phyloP scores from a whole-genome alignment of 2,329 filamentous ascomycete genomes.

The Pseudocercospora fuligena region DNA sequence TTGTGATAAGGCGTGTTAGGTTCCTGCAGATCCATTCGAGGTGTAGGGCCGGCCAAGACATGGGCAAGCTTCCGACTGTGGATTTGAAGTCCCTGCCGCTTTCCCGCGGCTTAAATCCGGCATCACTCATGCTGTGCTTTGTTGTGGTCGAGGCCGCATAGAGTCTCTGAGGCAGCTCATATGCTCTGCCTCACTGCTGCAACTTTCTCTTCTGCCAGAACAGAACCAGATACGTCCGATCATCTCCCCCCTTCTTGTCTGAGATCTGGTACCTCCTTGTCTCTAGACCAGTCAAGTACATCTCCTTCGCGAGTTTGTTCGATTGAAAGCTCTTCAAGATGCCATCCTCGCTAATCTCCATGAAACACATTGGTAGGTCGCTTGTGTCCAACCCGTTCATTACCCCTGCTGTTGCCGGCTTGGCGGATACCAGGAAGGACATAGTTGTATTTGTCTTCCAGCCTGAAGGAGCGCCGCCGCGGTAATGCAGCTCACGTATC shows the following conservation, averaged over 20 bases:
- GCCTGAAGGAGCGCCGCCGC: slow-evolving; percentile 72
- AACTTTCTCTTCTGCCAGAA: not conserved
- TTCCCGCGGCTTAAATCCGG: not conserved
- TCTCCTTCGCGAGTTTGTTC: slow-evolving; percentile 68
- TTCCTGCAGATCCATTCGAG: not conserved
- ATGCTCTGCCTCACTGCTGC: not conserved
- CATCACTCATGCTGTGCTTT: not conserved
- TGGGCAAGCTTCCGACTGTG: not conserved
- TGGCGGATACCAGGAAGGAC: slow-evolving; percentile 71
- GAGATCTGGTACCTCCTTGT: not conserved
- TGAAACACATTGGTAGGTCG: slow-evolving; percentile 72
- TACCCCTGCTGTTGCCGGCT: slow-evolving; percentile 77
- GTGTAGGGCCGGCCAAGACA: slow-evolving; percentile 3
- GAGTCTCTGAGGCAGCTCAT: not conserved
- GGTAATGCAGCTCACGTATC: slow-evolving; percentile 71
- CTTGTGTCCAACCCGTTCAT: slow-evolving; percentile 72
- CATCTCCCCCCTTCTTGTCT: not conserved
- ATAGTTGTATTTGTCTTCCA: slow-evolving; percentile 71
- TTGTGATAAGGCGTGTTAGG: slow-evolving; percentile 1
- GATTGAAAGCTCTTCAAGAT: slow-evolving; percentile 70
- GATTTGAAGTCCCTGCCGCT: not conserved
- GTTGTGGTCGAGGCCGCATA: not conserved
- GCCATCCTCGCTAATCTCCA: slow-evolving; percentile 65
- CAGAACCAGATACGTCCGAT: not conserved
- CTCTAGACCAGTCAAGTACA: slow-evolving; percentile 63